phyloP scores from a whole-genome alignment of 345 rosid genomes.

The Stellera chamaejasme region DNA sequence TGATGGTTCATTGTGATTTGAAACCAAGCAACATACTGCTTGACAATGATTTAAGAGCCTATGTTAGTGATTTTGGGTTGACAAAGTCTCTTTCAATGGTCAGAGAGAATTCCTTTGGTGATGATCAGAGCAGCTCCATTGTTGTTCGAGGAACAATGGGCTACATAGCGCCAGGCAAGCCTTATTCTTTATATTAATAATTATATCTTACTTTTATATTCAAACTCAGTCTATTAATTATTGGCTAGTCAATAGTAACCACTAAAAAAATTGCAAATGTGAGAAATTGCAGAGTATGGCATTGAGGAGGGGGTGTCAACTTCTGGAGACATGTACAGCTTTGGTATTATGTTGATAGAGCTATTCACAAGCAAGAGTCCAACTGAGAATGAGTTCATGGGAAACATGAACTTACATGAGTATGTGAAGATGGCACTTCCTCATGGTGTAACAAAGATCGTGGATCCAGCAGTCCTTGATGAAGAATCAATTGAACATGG shows the following conservation, averaged over 20 bases:
- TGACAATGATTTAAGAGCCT: too few relatives aligned
- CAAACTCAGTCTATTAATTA: neutral
- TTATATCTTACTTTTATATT: too few relatives aligned
- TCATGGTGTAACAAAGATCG: neutral
- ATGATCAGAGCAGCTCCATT: neutral
- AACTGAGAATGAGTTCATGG: neutral
- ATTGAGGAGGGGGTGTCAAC: neutral
- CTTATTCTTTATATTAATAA: too few relatives aligned
- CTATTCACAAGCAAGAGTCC: neutral
- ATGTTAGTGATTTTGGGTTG: too few relatives aligned
- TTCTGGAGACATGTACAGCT: too few relatives aligned
- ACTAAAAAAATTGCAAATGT: neutral
- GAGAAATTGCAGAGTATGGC: conserved; percentile 2
- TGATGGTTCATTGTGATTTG: conserved; percentile 2
- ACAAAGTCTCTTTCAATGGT: too few relatives aligned
- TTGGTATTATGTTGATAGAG: neutral
- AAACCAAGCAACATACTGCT: too few relatives aligned
- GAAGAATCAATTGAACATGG: neutral
- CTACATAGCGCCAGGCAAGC: conserved; percentile 4
- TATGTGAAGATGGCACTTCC: neutral
- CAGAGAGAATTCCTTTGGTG: neutral
- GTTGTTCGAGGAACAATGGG: conserved; percentile 4
- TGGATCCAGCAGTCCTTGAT: neutral
- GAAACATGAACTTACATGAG: neutral
- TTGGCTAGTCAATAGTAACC: neutral